Conservation (phyloP, 192 early-diverging fungal species). For the Phlyctochytrium planicorne region DNA sequence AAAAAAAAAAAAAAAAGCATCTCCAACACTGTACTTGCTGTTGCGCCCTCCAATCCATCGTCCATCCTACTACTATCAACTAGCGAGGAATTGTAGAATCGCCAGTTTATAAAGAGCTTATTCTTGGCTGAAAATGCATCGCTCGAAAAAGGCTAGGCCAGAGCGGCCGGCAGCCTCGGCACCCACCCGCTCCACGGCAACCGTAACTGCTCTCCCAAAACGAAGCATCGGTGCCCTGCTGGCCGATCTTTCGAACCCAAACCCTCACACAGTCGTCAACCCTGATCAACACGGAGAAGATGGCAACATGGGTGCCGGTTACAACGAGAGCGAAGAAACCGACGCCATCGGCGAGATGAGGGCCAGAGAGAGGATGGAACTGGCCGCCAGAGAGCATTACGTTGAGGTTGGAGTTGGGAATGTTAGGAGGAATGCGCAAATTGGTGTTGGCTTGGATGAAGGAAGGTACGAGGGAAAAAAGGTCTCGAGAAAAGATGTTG, state of each 20-base stretch:
- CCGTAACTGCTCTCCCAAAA: conserved; percentile 12
- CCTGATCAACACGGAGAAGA: conserved; percentile 33
- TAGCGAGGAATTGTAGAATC: no score
- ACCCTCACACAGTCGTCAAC: conserved; percentile 35
- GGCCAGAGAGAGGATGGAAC: conserved; percentile 5
- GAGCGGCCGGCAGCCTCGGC: no score
- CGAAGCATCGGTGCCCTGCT: conserved; percentile 39
- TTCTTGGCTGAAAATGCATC: no score
- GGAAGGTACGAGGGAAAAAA: conserved; percentile 37
- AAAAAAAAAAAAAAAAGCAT: not conserved
- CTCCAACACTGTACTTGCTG: not conserved
- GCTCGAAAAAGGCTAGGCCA: no score
- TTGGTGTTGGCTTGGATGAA: conserved; percentile 34
- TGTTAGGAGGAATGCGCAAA: conserved; percentile 13
- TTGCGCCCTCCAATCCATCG: not conserved
- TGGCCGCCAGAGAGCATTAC: conserved; percentile 34
- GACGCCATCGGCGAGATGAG: conserved; percentile 9
- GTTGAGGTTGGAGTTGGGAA: conserved; percentile 35
- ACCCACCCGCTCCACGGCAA: no score
- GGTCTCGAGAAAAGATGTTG: conserved; percentile 28
- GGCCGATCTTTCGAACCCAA: conserved; percentile 35
- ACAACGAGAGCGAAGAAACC: conserved; percentile 10
- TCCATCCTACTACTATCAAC: not conserved
- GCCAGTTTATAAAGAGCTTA: no score
- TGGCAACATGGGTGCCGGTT: conserved; percentile 8